These are phyloP conservation scores for Kwoniella sp. DNA, from an alignment of 768 basidiomycete species.

Conservation along the genomic window DNA sequence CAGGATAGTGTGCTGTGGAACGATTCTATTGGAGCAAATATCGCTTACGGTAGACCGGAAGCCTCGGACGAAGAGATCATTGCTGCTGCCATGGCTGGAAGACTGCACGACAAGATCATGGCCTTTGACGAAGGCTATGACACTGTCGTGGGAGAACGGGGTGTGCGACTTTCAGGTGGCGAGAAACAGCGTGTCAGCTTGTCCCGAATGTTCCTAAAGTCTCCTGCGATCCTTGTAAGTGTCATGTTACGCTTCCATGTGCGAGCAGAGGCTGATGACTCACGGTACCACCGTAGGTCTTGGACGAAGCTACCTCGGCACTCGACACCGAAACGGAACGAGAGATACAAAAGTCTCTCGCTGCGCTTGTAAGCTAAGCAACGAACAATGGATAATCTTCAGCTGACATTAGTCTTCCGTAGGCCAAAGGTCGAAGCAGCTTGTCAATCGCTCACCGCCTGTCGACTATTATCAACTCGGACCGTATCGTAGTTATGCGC, in stretches of 20 bases:
- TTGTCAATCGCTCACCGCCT: conserved; percentile 72
- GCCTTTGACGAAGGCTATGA: conserved; percentile 77
- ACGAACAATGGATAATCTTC: too few species aligned
- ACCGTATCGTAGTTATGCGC: conserved; percentile 83
- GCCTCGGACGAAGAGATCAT: conserved; percentile 70
- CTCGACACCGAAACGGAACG: conserved; percentile 86
- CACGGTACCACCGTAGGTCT: conserved; percentile 16
- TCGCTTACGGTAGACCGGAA: conserved; percentile 72
- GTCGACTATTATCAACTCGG: conserved; percentile 59
- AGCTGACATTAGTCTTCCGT: neutral
- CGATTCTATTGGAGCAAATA: conserved; percentile 48
- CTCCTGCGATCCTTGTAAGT: conserved; percentile 73
- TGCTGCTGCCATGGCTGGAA: conserved; percentile 71
- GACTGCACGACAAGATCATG: conserved; percentile 81
- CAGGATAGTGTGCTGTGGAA: conserved; percentile 59
- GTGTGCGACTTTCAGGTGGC: conserved; percentile 76
- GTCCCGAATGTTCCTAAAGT: conserved; percentile 78
- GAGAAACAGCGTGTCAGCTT: conserved; percentile 88
- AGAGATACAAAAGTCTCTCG: conserved; percentile 81
- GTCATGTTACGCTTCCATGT: conserved; percentile 23
- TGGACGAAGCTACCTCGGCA: conserved; percentile 55
- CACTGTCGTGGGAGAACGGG: conserved; percentile 83
- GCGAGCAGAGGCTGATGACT: neutral
- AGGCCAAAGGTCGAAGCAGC: conserved; percentile 62
- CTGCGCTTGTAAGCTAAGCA: conserved; percentile 55